Evolutionary conservation across 2,329 filamentous ascomycete genomes (phyloP).

Genomic region (Orbilia blumenaviensis): DNA sequence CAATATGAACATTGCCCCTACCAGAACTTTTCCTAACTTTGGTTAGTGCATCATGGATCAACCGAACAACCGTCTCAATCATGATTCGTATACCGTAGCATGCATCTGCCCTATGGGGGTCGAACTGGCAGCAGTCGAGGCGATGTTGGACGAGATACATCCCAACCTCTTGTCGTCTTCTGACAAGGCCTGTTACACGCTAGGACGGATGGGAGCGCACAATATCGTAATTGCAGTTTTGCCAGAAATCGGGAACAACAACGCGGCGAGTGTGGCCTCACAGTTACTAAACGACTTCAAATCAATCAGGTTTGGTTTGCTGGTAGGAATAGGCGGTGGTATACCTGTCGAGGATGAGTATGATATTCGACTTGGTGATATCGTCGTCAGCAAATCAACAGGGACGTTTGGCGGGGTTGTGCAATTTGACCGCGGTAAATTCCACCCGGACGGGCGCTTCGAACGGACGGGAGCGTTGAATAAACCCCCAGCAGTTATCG

Average conservation of each 20-base stretch:
- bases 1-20: background rate
- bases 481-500: slow-evolving; percentile 17
- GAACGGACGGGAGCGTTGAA: slow-evolving; percentile 28
- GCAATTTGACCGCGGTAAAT: slow-evolving; percentile 28
- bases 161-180: background rate
- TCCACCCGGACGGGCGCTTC: background rate
- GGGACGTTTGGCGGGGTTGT: slow-evolving; percentile 21
- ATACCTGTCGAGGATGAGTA: background rate
- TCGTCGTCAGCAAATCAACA: slow-evolving; percentile 19
- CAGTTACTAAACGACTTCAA: slow-evolving; percentile 28
- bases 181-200: slow-evolving; percentile 11
- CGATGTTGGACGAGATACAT: slow-evolving; percentile 24
- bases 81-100: slow-evolving; percentile 27
- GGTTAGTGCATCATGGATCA: background rate
- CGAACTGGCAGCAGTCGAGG: slow-evolving; percentile 13
- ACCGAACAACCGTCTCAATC: background rate
- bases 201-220: slow-evolving; percentile 17
- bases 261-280: slow-evolving; percentile 9
- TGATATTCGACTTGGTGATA: slow-evolving; percentile 18
- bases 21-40: background rate
- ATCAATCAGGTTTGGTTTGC: slow-evolving; percentile 12
- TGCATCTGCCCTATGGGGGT: slow-evolving; percentile 40
- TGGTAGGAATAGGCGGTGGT: slow-evolving; percentile 17
- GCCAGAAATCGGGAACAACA: slow-evolving; percentile 32
- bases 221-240: slow-evolving; percentile 30